Conservation (phyloP, 1,284 basidiomycete genomes). For the Macrocystidia cucumis region DNA sequence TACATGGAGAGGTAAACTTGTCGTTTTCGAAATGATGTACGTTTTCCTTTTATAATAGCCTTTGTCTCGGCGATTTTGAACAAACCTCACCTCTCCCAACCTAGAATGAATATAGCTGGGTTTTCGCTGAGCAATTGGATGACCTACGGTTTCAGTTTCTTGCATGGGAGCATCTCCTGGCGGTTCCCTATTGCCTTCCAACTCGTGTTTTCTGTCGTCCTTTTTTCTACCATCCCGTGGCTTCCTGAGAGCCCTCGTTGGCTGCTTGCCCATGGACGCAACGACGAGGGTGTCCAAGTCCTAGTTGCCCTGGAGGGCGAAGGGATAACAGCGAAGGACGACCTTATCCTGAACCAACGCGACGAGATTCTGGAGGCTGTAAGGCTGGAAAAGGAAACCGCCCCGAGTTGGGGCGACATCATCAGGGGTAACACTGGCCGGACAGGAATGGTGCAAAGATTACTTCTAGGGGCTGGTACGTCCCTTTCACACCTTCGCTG, state of each 20-base stretch:
- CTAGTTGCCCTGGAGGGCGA: conserved; percentile 33
- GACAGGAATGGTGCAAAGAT: conserved; percentile 40
- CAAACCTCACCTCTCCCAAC: no score
- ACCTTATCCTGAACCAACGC: conserved; percentile 25
- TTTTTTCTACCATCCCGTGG: conserved; percentile 51
- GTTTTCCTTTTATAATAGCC: conserved; percentile 15
- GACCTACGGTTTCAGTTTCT: conserved; percentile 39
- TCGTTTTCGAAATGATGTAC: conserved; percentile 66
- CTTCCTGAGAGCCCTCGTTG: conserved; percentile 69
- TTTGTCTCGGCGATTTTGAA: conserved; percentile 3
- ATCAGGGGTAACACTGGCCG: conserved; percentile 28
- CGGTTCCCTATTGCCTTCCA: conserved; percentile 67
- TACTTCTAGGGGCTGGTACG: conserved; percentile 42
- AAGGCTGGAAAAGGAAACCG: conserved; percentile 28
- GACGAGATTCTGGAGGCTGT: conserved; percentile 35
- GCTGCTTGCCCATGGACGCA: conserved; percentile 35
- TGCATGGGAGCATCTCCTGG: conserved; percentile 46
- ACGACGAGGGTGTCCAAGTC: conserved; percentile 29
- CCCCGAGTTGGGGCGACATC: conserved; percentile 31
- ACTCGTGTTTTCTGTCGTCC: conserved; percentile 53
- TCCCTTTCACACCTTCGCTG: background rate
- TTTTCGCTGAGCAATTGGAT: conserved; percentile 40
- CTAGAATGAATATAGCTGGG: conserved; percentile 38
- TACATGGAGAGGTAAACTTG: conserved; percentile 54
- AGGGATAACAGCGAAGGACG: conserved; percentile 23